Evolutionary conservation across 2,329 filamentous ascomycete species (phyloP).

Genomic region (Ambrosiella beaveri): DNA sequence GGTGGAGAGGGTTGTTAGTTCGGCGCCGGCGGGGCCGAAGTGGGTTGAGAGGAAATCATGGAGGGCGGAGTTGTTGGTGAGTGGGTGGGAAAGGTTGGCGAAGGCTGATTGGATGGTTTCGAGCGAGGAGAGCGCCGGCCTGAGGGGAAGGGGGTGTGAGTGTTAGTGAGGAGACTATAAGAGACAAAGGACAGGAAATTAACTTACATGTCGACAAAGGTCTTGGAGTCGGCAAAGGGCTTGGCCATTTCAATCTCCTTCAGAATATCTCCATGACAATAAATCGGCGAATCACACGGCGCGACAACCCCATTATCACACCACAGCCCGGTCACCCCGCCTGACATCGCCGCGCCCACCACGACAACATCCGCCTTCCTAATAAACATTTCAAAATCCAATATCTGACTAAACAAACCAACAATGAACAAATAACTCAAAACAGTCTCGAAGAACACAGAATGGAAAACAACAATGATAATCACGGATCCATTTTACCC

Average conservation of each 20-base stretch:
- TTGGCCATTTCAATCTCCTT: conserved; percentile 43
- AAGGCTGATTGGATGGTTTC: conserved; percentile 45
- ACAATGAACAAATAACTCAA: not conserved
- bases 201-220: conserved; percentile 50
- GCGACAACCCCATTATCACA: conserved; percentile 19
- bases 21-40: conserved; percentile 46
- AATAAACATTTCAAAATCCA: not conserved
- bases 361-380: not conserved
- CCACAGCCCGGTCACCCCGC: not conserved
- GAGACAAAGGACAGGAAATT: conserved; percentile 1
- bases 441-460: not conserved
- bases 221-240: conserved; percentile 52
- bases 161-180: conserved; percentile 4
- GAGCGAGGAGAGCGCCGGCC: conserved; percentile 41
- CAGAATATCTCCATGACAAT: conserved; percentile 49
- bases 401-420: not conserved
- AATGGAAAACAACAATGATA: too few species aligned
- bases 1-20: conserved; percentile 36
- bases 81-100: conserved; percentile 38
- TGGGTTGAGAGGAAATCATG: conserved; percentile 43
- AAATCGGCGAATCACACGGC: conserved; percentile 50
- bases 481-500: too few species aligned
- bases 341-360: not conserved
- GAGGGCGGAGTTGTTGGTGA: conserved; percentile 45
- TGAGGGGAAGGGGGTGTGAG: conserved; percentile 17